These are phyloP conservation scores for Erythrophleum fordii DNA, from an alignment of 306 rosid genomes.

Conservation along the genomic window DNA sequence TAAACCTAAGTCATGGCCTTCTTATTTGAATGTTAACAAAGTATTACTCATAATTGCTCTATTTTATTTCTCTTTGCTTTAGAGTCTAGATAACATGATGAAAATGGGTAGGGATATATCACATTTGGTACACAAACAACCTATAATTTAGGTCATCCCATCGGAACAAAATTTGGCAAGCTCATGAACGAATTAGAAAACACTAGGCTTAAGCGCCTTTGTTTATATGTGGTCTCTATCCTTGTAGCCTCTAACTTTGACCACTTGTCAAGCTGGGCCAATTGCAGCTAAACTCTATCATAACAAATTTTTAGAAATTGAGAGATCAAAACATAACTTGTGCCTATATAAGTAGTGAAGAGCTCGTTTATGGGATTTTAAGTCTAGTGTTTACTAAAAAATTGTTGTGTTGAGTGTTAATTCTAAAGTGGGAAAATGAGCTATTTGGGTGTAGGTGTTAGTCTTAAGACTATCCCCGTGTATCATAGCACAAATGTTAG, in stretches of 20 bases:
- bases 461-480: conserved; percentile 76
- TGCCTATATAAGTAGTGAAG: conserved; percentile 27
- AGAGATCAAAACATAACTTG: neutral
- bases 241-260: conserved; percentile 34
- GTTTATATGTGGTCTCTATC: conserved; percentile 4
- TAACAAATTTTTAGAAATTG: conserved; percentile 35
- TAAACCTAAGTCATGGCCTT: too few species aligned
- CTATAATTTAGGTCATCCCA: too few species aligned
- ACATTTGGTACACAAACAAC: too few species aligned
- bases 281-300: conserved; percentile 27
- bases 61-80: too few species aligned
- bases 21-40: too few species aligned
- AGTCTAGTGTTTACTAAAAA: neutral
- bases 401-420: conserved; percentile 4
- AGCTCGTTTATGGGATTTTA: neutral
- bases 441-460: conserved; percentile 67
- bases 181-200: too few species aligned
- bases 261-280: conserved; percentile 43
- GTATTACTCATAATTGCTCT: too few species aligned
- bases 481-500: conserved; percentile 49
- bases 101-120: too few species aligned
- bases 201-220: conserved; percentile 38
- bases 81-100: too few species aligned
- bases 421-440: conserved; percentile 50
- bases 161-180: too few species aligned